A percentile compares a stretch with the other conserved stretches of the same genome.
These are phyloP conservation scores for Fomes fomentarius DNA, from an alignment of 1,284 basidiomycete species.

Conservation along the genomic window DNA sequence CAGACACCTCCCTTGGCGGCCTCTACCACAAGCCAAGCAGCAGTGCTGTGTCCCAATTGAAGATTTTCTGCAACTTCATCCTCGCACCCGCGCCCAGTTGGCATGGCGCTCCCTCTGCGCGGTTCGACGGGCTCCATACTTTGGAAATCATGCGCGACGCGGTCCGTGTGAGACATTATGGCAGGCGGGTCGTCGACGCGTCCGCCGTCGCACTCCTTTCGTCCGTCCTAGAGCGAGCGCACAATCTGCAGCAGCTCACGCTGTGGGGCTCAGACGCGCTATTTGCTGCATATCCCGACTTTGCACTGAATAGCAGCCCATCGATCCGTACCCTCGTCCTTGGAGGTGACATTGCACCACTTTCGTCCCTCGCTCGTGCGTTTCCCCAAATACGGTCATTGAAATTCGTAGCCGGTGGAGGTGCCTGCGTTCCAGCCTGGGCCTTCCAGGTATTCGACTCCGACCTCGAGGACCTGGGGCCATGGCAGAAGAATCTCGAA, in stretches of 20 bases:
- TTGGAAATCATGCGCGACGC: slow-evolving; percentile 25
- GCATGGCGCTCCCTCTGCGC: slow-evolving; percentile 18
- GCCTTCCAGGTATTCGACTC: slow-evolving; percentile 7
- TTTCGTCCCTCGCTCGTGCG: slow-evolving; percentile 19
- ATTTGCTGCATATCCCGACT: slow-evolving; percentile 20
- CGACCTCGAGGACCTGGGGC: slow-evolving; percentile 4
- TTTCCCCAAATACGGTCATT: slow-evolving; percentile 23
- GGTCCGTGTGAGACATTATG: slow-evolving; percentile 16
- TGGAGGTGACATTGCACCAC: slow-evolving; percentile 21
- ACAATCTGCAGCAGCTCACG: slow-evolving; percentile 21
- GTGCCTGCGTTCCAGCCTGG: slow-evolving; percentile 20
- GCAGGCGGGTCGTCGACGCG: slow-evolving; percentile 16
- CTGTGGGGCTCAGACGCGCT: slow-evolving; percentile 25
- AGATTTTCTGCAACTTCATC: slow-evolving; percentile 23
- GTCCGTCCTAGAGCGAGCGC: slow-evolving; percentile 13
- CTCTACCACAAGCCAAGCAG: slow-evolving; percentile 22
- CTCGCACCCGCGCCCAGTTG: slow-evolving; percentile 19
- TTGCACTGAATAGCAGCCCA: slow-evolving; percentile 13
- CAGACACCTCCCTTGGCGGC: slow-evolving; percentile 21
- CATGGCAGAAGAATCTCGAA: slow-evolving; percentile 16
- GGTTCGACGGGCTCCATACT: slow-evolving; percentile 15
- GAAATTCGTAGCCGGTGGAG: slow-evolving; percentile 19
- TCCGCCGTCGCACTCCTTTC: slow-evolving; percentile 18
- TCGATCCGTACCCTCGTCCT: slow-evolving; percentile 23
- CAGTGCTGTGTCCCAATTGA: slow-evolving; percentile 23